phyloP scores from a whole-genome alignment of 2,329 filamentous ascomycete genomes.

The Zelopaecilomyces penicillatus region DNA sequence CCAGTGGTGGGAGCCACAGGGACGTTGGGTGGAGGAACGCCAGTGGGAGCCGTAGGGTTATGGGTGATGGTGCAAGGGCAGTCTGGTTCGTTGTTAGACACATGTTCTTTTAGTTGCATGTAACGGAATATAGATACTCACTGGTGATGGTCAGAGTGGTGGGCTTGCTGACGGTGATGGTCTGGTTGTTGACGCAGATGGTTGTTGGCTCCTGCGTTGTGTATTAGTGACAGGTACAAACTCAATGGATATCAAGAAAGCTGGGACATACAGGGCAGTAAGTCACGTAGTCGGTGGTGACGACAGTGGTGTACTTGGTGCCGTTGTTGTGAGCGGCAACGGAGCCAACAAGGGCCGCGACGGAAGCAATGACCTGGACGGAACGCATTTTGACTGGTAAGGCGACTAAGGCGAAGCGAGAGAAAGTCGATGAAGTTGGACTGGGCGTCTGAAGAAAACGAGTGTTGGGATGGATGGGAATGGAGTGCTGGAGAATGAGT shows the following conservation, averaged over 20 bases:
- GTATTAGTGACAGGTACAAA: background rate
- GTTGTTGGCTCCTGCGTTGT: slow-evolving; percentile 20
- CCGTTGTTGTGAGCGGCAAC: slow-evolving; percentile 7
- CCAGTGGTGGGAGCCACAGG: slow-evolving; percentile 8
- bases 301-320: slow-evolving; percentile 26
- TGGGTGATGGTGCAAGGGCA: slow-evolving; percentile 38
- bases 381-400: slow-evolving; percentile 25
- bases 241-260: background rate
- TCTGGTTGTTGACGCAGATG: slow-evolving; percentile 32
- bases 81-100: slow-evolving; percentile 28
- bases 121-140: slow-evolving; percentile 19
- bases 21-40: slow-evolving; percentile 7
- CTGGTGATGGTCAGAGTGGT: slow-evolving; percentile 38
- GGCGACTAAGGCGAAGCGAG: slow-evolving; percentile 5
- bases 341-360: slow-evolving; percentile 22
- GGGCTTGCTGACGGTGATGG: slow-evolving; percentile 34
- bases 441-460: background rate
- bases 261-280: slow-evolving; percentile 33
- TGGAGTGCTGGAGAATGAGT: background rate
- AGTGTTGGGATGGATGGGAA: slow-evolving; percentile 1
- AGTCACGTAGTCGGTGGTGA: slow-evolving; percentile 30
- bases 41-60: slow-evolving; percentile 5
- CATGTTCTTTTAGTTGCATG: background rate
- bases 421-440: slow-evolving; percentile 11
- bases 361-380: slow-evolving; percentile 22